Evolutionary conservation across 2,329 filamentous ascomycete species (phyloP).

Genomic region (Triangularia verruculosa): DNA sequence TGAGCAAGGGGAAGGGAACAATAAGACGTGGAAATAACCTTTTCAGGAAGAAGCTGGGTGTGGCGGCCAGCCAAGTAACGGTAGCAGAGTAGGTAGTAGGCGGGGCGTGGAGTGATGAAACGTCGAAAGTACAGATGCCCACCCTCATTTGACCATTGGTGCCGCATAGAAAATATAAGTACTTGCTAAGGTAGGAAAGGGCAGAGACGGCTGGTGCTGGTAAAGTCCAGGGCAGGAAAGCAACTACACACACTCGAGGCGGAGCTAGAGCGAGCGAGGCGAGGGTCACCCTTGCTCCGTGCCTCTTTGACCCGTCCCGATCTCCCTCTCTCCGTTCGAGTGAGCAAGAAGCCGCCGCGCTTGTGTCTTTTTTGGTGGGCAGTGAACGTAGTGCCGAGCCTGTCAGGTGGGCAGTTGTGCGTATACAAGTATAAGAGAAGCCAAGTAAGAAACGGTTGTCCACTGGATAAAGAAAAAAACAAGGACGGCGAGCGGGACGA

Average conservation of each 20-base stretch:
- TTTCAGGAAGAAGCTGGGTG: conserved; percentile 42
- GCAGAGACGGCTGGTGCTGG: conserved; percentile 27
- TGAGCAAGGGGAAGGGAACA: conserved; percentile 14
- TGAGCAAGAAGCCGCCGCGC: conserved; percentile 3
- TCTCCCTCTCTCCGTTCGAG: conserved; percentile 16
- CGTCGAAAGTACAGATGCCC: conserved; percentile 39
- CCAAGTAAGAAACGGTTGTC: conserved; percentile 1
- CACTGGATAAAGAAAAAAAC: conserved; percentile 5
- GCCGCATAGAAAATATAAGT: conserved; percentile 31
- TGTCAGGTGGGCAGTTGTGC: not conserved
- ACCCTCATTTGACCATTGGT: conserved; percentile 47
- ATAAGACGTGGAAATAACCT: conserved; percentile 38
- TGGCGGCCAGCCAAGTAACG: conserved; percentile 46
- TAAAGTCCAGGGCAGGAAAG: conserved; percentile 18
- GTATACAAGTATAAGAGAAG: not conserved
- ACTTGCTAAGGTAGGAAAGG: conserved; percentile 30
- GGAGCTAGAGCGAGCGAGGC: conserved; percentile 28
- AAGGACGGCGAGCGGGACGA: not conserved
- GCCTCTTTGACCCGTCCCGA: conserved; percentile 22
- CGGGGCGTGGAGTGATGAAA: conserved; percentile 43
- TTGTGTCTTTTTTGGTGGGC: not conserved
- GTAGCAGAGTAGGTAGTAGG: conserved; percentile 36
- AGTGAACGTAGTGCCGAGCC: not conserved
- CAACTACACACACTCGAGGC: conserved; percentile 23
- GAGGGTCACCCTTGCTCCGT: conserved; percentile 29